Percentiles rank a stretch among this genome's conserved stretches.
phyloP scores from a whole-genome alignment of 345 rosid species.

The Euphorbia pulcherrima region DNA sequence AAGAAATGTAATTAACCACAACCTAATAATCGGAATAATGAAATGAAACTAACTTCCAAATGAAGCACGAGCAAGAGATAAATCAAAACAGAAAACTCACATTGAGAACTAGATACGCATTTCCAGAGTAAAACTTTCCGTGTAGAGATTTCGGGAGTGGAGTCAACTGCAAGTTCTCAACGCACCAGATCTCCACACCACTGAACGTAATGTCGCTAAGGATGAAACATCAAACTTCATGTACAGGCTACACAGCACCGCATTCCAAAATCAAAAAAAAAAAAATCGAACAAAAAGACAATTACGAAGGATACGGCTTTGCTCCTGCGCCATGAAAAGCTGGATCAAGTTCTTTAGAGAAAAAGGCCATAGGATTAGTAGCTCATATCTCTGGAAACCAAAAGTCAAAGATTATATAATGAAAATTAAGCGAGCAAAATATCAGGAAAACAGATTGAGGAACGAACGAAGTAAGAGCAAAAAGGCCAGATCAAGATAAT shows the following conservation, averaged over 20 bases:
- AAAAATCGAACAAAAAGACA: neutral
- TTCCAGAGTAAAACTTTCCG: conserved; percentile 72
- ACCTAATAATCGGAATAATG: neutral
- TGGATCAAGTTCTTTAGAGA: conserved; percentile 44
- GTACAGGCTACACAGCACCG: neutral
- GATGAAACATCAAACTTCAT: conserved; percentile 1
- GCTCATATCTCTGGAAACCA: neutral
- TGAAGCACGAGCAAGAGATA: neutral
- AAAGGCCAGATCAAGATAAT: neutral
- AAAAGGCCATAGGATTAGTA: conserved; percentile 49
- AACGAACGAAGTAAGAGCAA: neutral
- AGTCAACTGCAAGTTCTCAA: conserved; percentile 47
- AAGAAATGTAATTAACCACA: neutral
- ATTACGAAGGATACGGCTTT: conserved; percentile 43
- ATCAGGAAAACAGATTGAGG: no score
- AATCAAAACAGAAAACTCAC: conserved; percentile 32
- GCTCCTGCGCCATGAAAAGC: conserved; percentile 55
- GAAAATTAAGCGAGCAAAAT: no score
- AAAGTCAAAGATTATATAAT: neutral
- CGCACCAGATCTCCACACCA: conserved; percentile 80
- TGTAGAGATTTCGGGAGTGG: conserved; percentile 51
- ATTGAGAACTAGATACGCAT: conserved; percentile 56
- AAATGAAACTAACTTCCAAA: neutral
- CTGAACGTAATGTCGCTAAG: conserved; percentile 29
- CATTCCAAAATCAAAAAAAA: neutral